Base-by-base conservation (phyloP, 2,329 filamentous ascomycete species). In the Scedosporium aurantiacum region DNA sequence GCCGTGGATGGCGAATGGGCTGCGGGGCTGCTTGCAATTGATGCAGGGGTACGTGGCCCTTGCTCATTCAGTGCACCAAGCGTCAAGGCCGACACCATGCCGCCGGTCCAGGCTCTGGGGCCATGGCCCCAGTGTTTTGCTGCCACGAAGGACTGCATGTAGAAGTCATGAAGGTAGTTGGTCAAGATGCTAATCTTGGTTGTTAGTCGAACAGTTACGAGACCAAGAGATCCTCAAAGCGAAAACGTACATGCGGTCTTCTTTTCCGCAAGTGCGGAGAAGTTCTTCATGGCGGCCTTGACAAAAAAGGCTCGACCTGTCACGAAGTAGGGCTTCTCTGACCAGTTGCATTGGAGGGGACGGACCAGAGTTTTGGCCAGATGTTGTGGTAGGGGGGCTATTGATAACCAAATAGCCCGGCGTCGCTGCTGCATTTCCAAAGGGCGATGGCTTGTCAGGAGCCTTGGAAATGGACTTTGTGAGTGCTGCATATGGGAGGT, bases 121-220 rank as follows among this genome's bases (percentile, higher is more conserved):
- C 67, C 67, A 14, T 37, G 63, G 1, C 67, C 67, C 67, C 67
- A 68, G 57, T 68, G 67, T 43, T 68, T 68, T 10, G 66, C 61
- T 1, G 65, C 67, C 27, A 66, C 60, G 37, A 67, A 69, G 1
- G 65, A 65, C n/a, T 65, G 66, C 47, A 68, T 65, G 67, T 67
- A 67, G 16, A 64, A 64, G 16, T 69, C 64, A 54, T 68, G 66
- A 10, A 69, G 63, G 50, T 55, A 55, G 21, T 55, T 55, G n/a
- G 50, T 25, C 23, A 55, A 16, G 16, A 27, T 27, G 50, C 50
- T 55, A 25, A 55, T 25, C 10, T 55, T 16, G 50, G 23, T 55
- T 25, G 10, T 21, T 25, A 55, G 10, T 21, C 2, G 14, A 16
- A 28, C 3, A 16, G 50, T 55, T 5, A 16, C 27, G 4, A 14